phyloP scores from a whole-genome alignment of 352 stramenopile genomes.

The Globisporangium megalacanthum region DNA sequence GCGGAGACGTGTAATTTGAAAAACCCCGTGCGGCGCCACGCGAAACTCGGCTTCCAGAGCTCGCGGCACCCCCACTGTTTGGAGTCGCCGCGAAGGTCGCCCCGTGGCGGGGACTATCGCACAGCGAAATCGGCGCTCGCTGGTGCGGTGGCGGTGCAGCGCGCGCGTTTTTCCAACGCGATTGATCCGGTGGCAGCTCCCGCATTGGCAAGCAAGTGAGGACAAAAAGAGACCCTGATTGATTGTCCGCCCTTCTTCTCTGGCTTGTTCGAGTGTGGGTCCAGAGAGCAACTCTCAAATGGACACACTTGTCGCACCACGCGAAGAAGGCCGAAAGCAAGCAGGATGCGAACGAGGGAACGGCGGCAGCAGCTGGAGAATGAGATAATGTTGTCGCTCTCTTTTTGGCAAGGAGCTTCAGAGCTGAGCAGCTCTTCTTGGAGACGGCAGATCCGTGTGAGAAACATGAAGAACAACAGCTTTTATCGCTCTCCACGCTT shows the following conservation, averaged over 20 bases:
- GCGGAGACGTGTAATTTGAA: no score
- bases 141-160: not conserved
- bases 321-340: not conserved
- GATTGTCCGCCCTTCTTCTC: not conserved
- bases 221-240: no score
- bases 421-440: no score
- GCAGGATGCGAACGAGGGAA: no score
- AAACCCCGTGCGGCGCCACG: not conserved
- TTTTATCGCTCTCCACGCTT: no score
- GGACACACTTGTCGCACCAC: slow-evolving; percentile 1
- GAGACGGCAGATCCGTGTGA: no score
- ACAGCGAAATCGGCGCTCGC: slow-evolving; percentile 6
- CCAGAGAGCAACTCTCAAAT: slow-evolving; percentile 1
- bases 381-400: no score
- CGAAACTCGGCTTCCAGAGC: not conserved
- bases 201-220: not conserved
- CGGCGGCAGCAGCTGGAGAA: no score
- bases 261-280: not conserved
- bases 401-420: no score
- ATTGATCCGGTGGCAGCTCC: no score
- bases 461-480: no score
- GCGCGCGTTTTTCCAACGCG: slow-evolving; percentile 10
- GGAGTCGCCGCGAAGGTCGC: slow-evolving; percentile 9
- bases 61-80: slow-evolving; percentile 6
- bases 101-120: not conserved